Base-by-base conservation (phyloP, 177 flowering plant species). In the Vitis hybrid region DNA sequence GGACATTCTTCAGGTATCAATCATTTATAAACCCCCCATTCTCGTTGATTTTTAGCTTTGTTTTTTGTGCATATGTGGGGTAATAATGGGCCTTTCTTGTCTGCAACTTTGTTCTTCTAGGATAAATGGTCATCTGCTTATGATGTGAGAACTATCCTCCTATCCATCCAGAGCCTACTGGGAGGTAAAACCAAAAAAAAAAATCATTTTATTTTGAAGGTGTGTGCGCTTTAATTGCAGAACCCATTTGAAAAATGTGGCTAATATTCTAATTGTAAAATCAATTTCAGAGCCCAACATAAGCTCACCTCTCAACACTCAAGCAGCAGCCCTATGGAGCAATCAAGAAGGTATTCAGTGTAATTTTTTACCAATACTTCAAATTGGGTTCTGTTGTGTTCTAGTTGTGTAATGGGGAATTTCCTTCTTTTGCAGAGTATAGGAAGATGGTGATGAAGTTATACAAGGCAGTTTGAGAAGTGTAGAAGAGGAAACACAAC, bases 111-210 rank as follows among this genome's bases (percentile, higher is more conserved):
- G 3, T 11, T 23, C 5, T 58, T 15, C 39, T 64, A 93, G 97
- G 99, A 95, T 76, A 89, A 93, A 72, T 95, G 99, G 97, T 93
- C 99, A 50, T 95, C 99, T 75, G 99, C 99, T 18, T 95, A 95
- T 85, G 97, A 93, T 81, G 97, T 91, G 56, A 87, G 99, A 79
- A 89, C 97, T 2, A 86, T 95, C 50, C 80, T 95, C 62, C 77
- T 95, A 3, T 95, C 99, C 0, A 91, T 95, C 69, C 99, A 95
- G 84, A 91, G 94, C 72, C 85, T 92, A 19, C 84, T 92, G 50
- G 97, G 97, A 89, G 89, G 89, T 83, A 73, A 63, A 55, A 56
- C 0, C 18, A 32, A 13, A 26, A 39, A 34, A 48, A 11, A 15
- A 30, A n/a, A 3, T 58, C 21, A 59, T 0, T 56, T 50, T 8